Conservation (phyloP, 2,329 filamentous ascomycete genomes). For the Hypomyces perniciosus region DNA sequence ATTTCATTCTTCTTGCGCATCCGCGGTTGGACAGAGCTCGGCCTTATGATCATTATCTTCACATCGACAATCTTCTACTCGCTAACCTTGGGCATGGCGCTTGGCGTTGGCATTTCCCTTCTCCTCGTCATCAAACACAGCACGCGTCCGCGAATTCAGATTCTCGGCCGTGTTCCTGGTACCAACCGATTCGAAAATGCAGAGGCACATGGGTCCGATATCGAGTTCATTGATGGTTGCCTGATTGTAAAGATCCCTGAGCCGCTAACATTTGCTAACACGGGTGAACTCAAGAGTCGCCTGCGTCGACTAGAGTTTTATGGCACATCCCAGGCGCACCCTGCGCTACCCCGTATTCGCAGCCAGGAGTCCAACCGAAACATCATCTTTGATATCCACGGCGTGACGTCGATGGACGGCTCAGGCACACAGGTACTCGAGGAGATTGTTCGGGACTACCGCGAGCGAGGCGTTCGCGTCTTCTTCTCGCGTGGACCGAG, state of each 20-base stretch:
- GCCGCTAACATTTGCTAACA: slow-evolving; percentile 94
- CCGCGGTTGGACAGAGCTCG: slow-evolving; percentile 76
- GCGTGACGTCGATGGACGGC: slow-evolving; percentile 91
- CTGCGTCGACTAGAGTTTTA: slow-evolving; percentile 82
- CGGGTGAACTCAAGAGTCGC: slow-evolving; percentile 80
- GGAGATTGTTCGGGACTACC: slow-evolving; percentile 80
- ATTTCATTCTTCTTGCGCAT: slow-evolving; percentile 84
- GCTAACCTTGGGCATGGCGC: slow-evolving; percentile 84
- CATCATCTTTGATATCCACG: slow-evolving; percentile 94
- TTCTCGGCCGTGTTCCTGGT: slow-evolving; percentile 80
- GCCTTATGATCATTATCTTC: slow-evolving; percentile 86
- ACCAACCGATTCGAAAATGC: slow-evolving; percentile 84
- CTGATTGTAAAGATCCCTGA: slow-evolving; percentile 97
- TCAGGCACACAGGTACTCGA: slow-evolving; percentile 86
- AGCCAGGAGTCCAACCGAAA: slow-evolving; percentile 79
- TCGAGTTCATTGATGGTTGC: slow-evolving; percentile 88
- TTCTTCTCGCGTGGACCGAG: slow-evolving; percentile 61
- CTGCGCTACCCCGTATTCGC: slow-evolving; percentile 75
- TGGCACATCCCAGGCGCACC: slow-evolving; percentile 78
- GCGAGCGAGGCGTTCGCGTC: slow-evolving; percentile 67
- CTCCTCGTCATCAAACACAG: slow-evolving; percentile 85
- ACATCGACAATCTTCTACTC: slow-evolving; percentile 92
- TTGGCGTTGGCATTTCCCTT: slow-evolving; percentile 86
- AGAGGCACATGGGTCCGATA: slow-evolving; percentile 60
- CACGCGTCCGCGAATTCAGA: slow-evolving; percentile 91